Conservation (phyloP, 1,284 basidiomycete genomes). For the Leccinum ponderosum region DNA sequence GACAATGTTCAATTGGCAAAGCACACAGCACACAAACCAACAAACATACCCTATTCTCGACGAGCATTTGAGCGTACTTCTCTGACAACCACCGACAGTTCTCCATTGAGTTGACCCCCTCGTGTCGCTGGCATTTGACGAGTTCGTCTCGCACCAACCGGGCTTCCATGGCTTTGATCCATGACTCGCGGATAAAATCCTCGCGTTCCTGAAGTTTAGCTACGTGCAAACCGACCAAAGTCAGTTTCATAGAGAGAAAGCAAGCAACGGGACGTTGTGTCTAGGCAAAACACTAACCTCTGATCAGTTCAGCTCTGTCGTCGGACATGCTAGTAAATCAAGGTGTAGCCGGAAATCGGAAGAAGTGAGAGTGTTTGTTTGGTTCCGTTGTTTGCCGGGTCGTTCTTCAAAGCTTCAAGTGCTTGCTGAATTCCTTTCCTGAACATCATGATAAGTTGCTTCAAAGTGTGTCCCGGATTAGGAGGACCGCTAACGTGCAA, state of each 20-base stretch:
- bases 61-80: constrained; percentile 81
- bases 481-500: neutral
- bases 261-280: neutral
- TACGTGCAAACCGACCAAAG: constrained; percentile 25
- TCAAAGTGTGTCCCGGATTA: too few relatives aligned
- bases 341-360: constrained; percentile 1
- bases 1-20: constrained; percentile 6
- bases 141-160: constrained; percentile 90
- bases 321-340: constrained; percentile 29
- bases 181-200: constrained; percentile 84
- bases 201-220: constrained; percentile 72
- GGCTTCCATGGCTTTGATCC: constrained; percentile 94
- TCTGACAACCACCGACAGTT: constrained; percentile 88
- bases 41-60: constrained; percentile 82
- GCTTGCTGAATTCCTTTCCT: too few relatives aligned
- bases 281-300: constrained; percentile 22
- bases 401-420: too few relatives aligned
- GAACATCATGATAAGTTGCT: too few relatives aligned
- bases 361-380: constrained; percentile 13
- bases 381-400: constrained; percentile 21
- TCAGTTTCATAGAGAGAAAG: neutral
- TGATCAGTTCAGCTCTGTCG: constrained; percentile 35
- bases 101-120: constrained; percentile 91
- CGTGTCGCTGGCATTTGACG: constrained; percentile 86
- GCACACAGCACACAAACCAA: neutral